Conservation (phyloP, 2,329 filamentous ascomycete genomes). For the Anisogramma anomala region DNA sequence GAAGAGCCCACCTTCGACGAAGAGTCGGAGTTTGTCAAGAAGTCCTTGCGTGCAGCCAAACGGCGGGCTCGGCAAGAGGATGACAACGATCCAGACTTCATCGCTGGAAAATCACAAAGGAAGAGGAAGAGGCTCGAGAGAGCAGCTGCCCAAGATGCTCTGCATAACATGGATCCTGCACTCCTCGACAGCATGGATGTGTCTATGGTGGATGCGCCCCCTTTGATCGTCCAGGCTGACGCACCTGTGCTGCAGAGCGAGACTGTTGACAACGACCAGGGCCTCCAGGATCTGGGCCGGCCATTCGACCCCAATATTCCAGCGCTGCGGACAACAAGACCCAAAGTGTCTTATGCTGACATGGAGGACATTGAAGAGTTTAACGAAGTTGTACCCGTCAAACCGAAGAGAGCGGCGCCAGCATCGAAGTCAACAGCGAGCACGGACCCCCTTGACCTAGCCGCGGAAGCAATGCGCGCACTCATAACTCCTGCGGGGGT, state of each 20-base stretch:
- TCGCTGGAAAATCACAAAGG: slow-evolving; percentile 30
- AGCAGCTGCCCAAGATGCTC: slow-evolving; percentile 23
- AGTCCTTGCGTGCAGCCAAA: slow-evolving; percentile 41
- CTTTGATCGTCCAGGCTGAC: slow-evolving; percentile 3
- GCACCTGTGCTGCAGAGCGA: slow-evolving; percentile 3
- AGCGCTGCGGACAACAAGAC: slow-evolving; percentile 40
- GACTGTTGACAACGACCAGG: neutral
- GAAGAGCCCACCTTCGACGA: slow-evolving; percentile 27
- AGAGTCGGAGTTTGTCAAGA: slow-evolving; percentile 43
- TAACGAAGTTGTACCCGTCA: slow-evolving; percentile 24
- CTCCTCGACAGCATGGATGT: slow-evolving; percentile 24
- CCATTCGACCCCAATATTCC: slow-evolving; percentile 35
- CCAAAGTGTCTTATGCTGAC: slow-evolving; percentile 39
- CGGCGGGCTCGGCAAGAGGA: slow-evolving; percentile 40
- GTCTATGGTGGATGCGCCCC: slow-evolving; percentile 15
- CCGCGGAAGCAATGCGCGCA: slow-evolving; percentile 23
- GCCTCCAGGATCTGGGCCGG: slow-evolving; percentile 10
- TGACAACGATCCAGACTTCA: slow-evolving; percentile 44
- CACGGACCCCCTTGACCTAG: slow-evolving; percentile 22
- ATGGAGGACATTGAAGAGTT: slow-evolving; percentile 35
- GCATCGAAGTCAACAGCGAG: slow-evolving; percentile 5
- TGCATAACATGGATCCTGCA: slow-evolving; percentile 42
- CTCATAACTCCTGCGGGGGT: slow-evolving; percentile 15
- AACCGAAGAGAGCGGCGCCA: slow-evolving; percentile 12
- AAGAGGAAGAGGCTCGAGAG: slow-evolving; percentile 31